phyloP scores from a whole-genome alignment of 352 stramenopile genomes.

The Globisporangium alternatum region DNA sequence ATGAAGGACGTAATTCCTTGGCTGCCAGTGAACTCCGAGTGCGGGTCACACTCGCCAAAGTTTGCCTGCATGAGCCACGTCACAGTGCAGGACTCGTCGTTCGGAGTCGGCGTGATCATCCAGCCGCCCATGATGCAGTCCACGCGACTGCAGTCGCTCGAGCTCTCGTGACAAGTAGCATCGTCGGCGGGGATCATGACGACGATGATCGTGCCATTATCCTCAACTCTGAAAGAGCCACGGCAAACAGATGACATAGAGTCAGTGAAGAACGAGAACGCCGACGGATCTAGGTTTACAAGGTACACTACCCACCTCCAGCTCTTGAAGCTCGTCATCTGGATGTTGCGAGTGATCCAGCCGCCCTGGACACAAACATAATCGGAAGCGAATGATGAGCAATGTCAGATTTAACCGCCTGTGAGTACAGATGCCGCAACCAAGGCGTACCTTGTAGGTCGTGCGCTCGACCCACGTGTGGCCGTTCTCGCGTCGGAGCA shows the following conservation, averaged over 20 bases:
- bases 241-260: not conserved
- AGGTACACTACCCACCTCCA: constrained; percentile 48
- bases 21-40: constrained; percentile 50
- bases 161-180: constrained; percentile 23
- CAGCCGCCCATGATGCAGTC: constrained; percentile 71
- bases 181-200: constrained; percentile 65
- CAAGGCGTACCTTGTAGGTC: constrained; percentile 39
- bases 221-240: constrained; percentile 42
- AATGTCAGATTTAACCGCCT: not conserved
- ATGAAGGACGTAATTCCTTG: constrained; percentile 32
- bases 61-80: constrained; percentile 83
- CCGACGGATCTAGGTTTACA: not conserved
- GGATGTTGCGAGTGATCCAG: constrained; percentile 34
- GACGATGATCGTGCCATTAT: constrained; percentile 58
- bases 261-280: not conserved
- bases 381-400: not conserved
- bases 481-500: constrained; percentile 43
- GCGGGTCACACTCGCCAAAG: constrained; percentile 56
- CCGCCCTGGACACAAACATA: constrained; percentile 12
- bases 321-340: constrained; percentile 63
- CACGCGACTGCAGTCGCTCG: constrained; percentile 23
- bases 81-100: constrained; percentile 59
- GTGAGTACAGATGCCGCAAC: not conserved
- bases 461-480: constrained; percentile 56
- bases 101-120: constrained; percentile 55